Evolutionary conservation across 2,329 filamentous ascomycete genomes (phyloP).

Genomic region (Sarocladiaceae sp.): DNA sequence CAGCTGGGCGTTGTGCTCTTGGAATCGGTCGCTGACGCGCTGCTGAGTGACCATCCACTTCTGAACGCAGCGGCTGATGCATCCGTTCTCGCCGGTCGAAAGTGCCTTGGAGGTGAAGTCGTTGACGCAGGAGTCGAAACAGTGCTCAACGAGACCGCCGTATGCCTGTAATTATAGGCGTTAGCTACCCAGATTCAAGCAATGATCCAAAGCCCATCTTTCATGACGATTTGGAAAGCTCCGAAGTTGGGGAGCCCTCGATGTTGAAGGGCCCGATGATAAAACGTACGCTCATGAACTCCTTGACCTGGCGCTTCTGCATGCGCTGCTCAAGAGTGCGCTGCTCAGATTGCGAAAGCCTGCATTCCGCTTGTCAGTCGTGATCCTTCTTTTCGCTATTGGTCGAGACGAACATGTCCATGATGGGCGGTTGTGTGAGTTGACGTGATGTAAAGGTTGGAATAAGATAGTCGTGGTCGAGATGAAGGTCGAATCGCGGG

Average conservation of each 20-base stretch:
- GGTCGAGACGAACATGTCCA: constrained; percentile 16
- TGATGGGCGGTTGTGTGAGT: constrained; percentile 8
- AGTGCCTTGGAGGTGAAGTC: constrained; percentile 98
- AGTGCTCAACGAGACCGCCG: constrained; percentile 62
- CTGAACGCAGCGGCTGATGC: constrained; percentile 90
- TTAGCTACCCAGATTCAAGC: not conserved
- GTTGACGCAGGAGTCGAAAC: constrained; percentile 96
- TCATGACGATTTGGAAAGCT: not conserved
- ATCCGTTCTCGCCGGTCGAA: constrained; percentile 81
- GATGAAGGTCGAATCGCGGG: not conserved
- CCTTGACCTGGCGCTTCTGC: constrained; percentile 98
- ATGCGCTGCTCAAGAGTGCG: constrained; percentile 91
- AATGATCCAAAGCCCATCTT: no score
- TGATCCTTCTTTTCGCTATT: not conserved
- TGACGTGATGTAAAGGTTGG: not conserved
- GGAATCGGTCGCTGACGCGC: constrained; percentile 86
- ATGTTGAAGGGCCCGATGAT: constrained; percentile 2
- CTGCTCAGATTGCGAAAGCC: constrained; percentile 75
- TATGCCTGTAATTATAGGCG: constrained; percentile 24
- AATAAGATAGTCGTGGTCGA: not conserved
- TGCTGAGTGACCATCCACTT: constrained; percentile 93
- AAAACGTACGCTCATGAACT: constrained; percentile 86
- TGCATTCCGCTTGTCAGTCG: constrained; percentile 18
- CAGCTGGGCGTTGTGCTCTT: constrained; percentile 62
- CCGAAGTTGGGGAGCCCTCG: not conserved